phyloP scores from a whole-genome alignment of 495 filamentous ascomycete species.

The Neurospora sp. region DNA sequence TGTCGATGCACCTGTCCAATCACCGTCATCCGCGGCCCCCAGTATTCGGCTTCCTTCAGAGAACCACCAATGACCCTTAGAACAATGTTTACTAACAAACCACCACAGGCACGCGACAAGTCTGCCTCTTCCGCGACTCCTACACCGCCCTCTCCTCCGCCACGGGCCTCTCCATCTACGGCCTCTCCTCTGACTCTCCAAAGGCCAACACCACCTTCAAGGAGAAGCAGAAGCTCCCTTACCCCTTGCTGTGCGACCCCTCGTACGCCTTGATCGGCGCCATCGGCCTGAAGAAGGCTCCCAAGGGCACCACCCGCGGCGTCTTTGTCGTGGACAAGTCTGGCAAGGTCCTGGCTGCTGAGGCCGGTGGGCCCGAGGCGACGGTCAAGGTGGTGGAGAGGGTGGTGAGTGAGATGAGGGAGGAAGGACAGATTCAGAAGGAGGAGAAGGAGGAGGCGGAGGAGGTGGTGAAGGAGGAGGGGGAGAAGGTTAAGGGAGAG shows the following conservation, averaged over 20 bases:
- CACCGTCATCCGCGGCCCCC: not conserved
- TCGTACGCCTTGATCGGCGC: constrained; percentile 58
- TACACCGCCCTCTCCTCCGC: constrained; percentile 67
- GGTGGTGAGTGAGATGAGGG: constrained; percentile 29
- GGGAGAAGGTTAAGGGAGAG: not conserved
- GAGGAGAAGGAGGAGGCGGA: not conserved
- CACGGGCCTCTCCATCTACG: constrained; percentile 77
- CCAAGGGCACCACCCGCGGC: constrained; percentile 69
- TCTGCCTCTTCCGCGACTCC: constrained; percentile 80
- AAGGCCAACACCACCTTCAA: constrained; percentile 88
- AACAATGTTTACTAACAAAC: constrained; percentile 13
- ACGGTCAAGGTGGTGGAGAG: constrained; percentile 49
- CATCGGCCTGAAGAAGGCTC: constrained; percentile 65
- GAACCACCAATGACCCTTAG: not conserved
- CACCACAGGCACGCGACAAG: constrained; percentile 74
- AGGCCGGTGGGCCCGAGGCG: constrained; percentile 47
- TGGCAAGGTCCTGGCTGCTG: constrained; percentile 53
- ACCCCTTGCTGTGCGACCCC: constrained; percentile 78
- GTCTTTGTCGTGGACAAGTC: constrained; percentile 79
- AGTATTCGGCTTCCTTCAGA: not conserved
- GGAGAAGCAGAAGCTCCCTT: constrained; percentile 78
- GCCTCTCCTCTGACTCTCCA: constrained; percentile 74
- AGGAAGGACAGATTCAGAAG: constrained; percentile 10
- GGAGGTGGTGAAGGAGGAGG: not conserved
- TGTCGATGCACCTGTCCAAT: not conserved